Evolutionary conservation across 176 grass and related monocot genomes (phyloP).

Genomic region (Juncus effusus): DNA sequence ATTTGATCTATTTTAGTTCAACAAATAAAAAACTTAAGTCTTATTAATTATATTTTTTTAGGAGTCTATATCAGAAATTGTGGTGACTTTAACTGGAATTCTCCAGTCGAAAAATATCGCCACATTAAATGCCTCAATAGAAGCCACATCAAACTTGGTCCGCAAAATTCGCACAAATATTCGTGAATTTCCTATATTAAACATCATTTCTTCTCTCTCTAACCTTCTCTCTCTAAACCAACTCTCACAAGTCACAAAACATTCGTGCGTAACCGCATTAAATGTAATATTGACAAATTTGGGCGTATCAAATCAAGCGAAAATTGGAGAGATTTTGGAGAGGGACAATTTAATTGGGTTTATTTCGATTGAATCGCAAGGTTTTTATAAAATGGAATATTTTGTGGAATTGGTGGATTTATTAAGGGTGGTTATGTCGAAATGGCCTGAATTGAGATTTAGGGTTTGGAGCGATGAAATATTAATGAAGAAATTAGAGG

Average conservation of each 20-base stretch:
- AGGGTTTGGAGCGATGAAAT: conserved; percentile 56
- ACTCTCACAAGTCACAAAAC: conserved; percentile 26
- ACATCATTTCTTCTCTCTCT: conserved; percentile 50
- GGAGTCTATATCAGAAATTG: conserved; percentile 26
- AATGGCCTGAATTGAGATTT: conserved; percentile 78
- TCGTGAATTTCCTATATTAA: conserved; percentile 40
- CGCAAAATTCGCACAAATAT: conserved; percentile 11
- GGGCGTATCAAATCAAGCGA: conserved; percentile 32
- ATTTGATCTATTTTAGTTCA: neutral
- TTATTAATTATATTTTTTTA: conserved; percentile 3
- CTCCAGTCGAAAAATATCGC: conserved; percentile 13
- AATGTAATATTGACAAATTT: conserved; percentile 46
- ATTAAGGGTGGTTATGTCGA: conserved; percentile 53
- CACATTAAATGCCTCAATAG: conserved; percentile 7
- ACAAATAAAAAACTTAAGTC: neutral
- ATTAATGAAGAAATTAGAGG: conserved; percentile 48
- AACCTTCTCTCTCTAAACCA: conserved; percentile 38
- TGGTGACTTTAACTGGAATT: conserved; percentile 19
- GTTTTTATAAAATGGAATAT: conserved; percentile 43
- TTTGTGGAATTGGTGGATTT: conserved; percentile 44
- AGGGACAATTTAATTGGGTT: conserved; percentile 38
- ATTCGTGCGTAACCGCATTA: conserved; percentile 46
- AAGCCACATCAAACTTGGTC: conserved; percentile 29
- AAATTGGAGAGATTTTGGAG: conserved; percentile 67
- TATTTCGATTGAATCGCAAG: conserved; percentile 40